A percentile compares a stretch with the other conserved stretches of the same genome.
Conservation (phyloP, 163 green algal genomes). For the Chloromonas sp. region DNA sequence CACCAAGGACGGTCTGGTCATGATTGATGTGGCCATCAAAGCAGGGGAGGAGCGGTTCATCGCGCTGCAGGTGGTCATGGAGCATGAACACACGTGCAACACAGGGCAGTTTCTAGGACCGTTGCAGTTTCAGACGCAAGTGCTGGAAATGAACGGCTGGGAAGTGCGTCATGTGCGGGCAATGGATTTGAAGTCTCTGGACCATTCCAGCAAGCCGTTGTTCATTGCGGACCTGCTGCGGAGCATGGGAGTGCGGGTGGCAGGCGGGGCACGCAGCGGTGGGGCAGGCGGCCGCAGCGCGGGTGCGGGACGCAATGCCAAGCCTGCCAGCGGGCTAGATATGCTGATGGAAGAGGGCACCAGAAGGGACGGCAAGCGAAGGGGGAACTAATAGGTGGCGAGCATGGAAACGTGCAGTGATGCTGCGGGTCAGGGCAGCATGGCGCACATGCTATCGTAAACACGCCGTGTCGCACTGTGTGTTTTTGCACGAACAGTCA, state of each 20-base stretch:
- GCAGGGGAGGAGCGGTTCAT: neutral
- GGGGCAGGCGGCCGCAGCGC: no score
- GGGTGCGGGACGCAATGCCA: neutral
- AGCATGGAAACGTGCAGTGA: no score
- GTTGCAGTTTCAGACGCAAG: neutral
- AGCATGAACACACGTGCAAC: constrained; percentile 14
- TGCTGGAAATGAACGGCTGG: constrained; percentile 13
- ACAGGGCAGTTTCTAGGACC: constrained; percentile 12
- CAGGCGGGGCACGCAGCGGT: neutral
- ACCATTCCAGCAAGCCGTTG: neutral
- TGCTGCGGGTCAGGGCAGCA: no score
- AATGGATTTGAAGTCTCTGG: constrained; percentile 2
- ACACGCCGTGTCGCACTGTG: no score
- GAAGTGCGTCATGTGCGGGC: constrained; percentile 4
- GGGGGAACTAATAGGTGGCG: no score
- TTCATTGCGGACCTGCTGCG: neutral
- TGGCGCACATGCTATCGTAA: no score
- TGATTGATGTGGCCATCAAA: neutral
- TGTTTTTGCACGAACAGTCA: no score
- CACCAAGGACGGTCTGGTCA: constrained; percentile 3
- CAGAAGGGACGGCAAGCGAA: neutral
- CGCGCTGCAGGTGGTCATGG: constrained; percentile 7
- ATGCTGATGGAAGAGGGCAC: neutral
- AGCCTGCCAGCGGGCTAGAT: neutral
- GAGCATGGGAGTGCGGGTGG: neutral